Conservation (phyloP, 306 rosid species). For the Dalbergia cultrata region DNA sequence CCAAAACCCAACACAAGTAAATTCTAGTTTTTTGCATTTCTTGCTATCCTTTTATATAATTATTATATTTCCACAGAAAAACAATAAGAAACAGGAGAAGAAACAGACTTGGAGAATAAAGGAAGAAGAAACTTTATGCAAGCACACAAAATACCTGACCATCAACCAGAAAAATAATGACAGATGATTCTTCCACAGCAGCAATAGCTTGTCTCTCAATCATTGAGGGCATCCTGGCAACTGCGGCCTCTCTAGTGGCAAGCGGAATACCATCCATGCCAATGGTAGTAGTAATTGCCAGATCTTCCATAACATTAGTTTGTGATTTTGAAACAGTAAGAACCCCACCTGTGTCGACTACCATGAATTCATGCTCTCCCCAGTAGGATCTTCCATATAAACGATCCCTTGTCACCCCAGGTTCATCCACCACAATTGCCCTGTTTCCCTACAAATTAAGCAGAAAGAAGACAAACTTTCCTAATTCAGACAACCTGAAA, state of each 20-base stretch:
- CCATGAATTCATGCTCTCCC: constrained; percentile 92
- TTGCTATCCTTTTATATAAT: constrained; percentile 22
- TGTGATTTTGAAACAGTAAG: constrained; percentile 86
- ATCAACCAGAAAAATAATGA: constrained; percentile 82
- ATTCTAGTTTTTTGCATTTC: constrained; percentile 6
- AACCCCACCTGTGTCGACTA: constrained; percentile 97
- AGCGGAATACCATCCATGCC: constrained; percentile 99
- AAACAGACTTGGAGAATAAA: constrained; percentile 14
- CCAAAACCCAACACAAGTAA: constrained; percentile 17
- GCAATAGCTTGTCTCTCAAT: constrained; percentile 92
- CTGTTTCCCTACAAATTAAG: constrained; percentile 75
- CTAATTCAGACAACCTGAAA: not conserved
- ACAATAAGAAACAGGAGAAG: constrained; percentile 19
- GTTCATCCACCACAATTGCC: constrained; percentile 98
- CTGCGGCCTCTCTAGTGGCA: constrained; percentile 89
- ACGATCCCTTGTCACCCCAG: constrained; percentile 98
- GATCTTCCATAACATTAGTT: constrained; percentile 78
- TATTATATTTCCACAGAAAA: constrained; percentile 21
- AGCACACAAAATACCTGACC: constrained; percentile 75
- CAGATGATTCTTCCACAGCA: constrained; percentile 95
- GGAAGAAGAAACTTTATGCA: constrained; percentile 5
- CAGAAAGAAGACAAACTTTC: constrained; percentile 14
- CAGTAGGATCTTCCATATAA: constrained; percentile 94
- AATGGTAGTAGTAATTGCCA: constrained; percentile 83
- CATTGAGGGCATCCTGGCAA: constrained; percentile 98